Conservation (phyloP, 495 filamentous ascomycete genomes). For the Podospora australis region DNA sequence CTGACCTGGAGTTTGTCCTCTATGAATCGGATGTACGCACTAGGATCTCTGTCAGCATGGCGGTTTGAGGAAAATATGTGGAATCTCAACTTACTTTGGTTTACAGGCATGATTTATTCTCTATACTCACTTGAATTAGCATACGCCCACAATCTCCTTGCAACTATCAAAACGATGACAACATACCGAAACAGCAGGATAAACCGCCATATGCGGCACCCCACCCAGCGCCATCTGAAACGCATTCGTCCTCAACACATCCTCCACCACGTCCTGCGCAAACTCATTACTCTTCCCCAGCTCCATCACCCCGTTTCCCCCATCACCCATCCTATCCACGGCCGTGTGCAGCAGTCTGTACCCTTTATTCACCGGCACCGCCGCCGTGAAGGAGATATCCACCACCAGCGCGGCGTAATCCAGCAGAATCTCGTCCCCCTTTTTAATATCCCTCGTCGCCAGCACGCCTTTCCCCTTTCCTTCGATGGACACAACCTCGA, state of each 20-base stretch:
- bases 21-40: conserved; percentile 34
- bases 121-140: conserved; percentile 8
- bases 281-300: conserved; percentile 27
- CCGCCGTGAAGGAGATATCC: conserved; percentile 27
- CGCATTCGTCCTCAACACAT: conserved; percentile 35
- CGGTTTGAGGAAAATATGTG: background rate
- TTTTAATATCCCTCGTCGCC: conserved; percentile 25
- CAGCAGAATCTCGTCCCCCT: conserved; percentile 29
- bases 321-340: conserved; percentile 27
- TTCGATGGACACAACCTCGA: conserved; percentile 27
- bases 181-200: conserved; percentile 32
- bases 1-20: conserved; percentile 25
- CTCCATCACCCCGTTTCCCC: conserved; percentile 20
- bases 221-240: conserved; percentile 28
- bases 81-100: conserved; percentile 28
- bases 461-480: conserved; percentile 35
- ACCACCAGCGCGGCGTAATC: conserved; percentile 34
- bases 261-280: conserved; percentile 32
- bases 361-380: conserved; percentile 21
- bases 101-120: conserved; percentile 38
- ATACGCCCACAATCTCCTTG: background rate
- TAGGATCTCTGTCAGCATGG: background rate
- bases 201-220: conserved; percentile 30
- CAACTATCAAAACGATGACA: background rate
- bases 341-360: conserved; percentile 30